Conservation (phyloP, 495 filamentous ascomycete genomes). For the Podospora didyma region DNA sequence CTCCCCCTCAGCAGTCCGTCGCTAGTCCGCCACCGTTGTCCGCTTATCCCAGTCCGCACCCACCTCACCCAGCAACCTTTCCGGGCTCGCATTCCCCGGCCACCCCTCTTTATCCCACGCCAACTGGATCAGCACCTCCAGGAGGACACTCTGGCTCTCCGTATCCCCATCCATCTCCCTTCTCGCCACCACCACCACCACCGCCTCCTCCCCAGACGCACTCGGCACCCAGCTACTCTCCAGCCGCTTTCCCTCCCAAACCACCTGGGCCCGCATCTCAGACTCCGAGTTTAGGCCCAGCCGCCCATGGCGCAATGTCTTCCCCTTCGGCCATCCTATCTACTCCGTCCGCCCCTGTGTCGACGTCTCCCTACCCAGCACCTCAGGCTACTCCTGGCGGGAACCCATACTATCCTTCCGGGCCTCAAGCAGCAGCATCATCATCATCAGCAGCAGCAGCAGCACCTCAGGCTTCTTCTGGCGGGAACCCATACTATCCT, state of each 20-base stretch:
- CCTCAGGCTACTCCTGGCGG: background rate
- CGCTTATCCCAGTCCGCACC: background rate
- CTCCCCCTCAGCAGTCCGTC: background rate
- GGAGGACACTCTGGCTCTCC: background rate
- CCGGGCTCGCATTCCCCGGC: background rate
- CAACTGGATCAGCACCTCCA: background rate
- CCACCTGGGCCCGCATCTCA: background rate
- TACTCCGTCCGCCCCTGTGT: background rate
- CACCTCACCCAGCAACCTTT: background rate
- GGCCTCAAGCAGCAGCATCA: too few species aligned
- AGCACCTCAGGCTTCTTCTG: background rate
- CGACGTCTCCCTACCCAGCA: background rate
- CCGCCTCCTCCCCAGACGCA: background rate
- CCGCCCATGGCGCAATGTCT: slow-evolving; percentile 2
- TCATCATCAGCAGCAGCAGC: too few species aligned
- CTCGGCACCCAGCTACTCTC: background rate
- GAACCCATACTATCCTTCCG: background rate
- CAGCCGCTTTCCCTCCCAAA: slow-evolving; percentile 14
- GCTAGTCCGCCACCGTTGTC: background rate
- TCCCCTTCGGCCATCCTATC: slow-evolving; percentile 7
- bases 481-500: background rate
- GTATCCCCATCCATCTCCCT: background rate
- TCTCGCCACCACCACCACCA: background rate
- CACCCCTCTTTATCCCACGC: background rate
- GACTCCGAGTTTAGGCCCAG: background rate